These are phyloP conservation scores for Leptographium lundbergii DNA, from an alignment of 2,329 filamentous ascomycete genomes.

Conservation along the genomic window DNA sequence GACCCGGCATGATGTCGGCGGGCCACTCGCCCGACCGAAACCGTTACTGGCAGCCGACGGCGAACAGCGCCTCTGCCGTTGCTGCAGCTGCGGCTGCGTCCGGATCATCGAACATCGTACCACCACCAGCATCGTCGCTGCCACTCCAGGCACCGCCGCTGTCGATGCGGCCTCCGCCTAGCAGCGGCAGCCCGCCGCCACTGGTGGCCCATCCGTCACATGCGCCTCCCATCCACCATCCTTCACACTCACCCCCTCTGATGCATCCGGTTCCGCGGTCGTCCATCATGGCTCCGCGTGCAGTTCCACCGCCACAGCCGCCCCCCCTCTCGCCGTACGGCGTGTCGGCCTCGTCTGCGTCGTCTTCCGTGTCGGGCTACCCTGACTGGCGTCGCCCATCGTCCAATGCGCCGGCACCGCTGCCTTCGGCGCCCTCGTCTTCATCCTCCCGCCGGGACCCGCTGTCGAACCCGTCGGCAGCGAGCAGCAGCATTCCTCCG, in stretches of 20 bases:
- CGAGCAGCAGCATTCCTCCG: conserved; percentile 4
- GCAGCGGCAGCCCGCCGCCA: background rate
- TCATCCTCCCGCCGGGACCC: conserved; percentile 7
- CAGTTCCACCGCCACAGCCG: conserved; percentile 3
- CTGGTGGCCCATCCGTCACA: background rate
- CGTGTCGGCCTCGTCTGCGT: background rate
- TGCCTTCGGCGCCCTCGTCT: background rate
- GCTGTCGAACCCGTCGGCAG: background rate
- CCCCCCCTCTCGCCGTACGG: conserved; percentile 5
- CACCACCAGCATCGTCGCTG: conserved; percentile 8
- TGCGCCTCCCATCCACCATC: background rate
- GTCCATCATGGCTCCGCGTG: background rate
- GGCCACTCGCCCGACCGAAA: background rate
- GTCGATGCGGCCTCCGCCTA: conserved; percentile 8
- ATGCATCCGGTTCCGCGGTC: background rate
- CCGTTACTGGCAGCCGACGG: background rate
- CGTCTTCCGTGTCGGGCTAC: conserved; percentile 2
- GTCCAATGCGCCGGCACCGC: background rate
- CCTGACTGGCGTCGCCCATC: conserved; percentile 8
- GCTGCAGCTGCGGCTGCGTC: background rate
- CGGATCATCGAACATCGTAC: background rate
- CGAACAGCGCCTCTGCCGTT: background rate
- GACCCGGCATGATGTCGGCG: background rate
- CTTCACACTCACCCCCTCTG: conserved; percentile 4
- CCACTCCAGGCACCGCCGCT: conserved; percentile 6